Percentiles rank a stretch among this genome's conserved stretches.
Conservation (phyloP, 805 yeast species). For the Pichia eremophila region DNA sequence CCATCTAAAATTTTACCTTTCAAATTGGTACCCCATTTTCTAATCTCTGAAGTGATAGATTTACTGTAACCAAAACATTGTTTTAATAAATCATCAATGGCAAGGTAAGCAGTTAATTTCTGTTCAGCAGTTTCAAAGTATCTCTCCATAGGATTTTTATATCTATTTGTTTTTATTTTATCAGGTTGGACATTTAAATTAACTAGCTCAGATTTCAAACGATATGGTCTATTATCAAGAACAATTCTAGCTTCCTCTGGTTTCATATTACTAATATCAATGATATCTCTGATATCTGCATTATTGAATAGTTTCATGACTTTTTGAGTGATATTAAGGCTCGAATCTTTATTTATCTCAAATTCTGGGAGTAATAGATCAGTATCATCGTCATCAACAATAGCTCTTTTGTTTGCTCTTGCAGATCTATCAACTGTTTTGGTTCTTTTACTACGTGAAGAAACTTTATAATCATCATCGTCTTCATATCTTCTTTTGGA, state of each 20-base stretch:
- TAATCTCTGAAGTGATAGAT: conserved; percentile 60
- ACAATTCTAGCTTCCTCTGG: conserved; percentile 57
- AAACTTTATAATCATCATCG: conserved; percentile 31
- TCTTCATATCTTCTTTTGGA: conserved; percentile 36
- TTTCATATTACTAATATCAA: conserved; percentile 68
- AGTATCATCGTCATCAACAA: conserved; percentile 23
- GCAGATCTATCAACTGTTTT: background rate
- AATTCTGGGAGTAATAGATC: conserved; percentile 23
- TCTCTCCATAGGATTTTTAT: conserved; percentile 47
- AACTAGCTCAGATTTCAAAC: conserved; percentile 48
- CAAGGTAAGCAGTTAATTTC: conserved; percentile 80
- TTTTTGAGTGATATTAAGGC: conserved; percentile 46
- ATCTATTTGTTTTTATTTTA: conserved; percentile 8
- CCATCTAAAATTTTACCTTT: conserved; percentile 43
- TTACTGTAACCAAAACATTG: conserved; percentile 74
- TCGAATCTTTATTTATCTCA: conserved; percentile 19
- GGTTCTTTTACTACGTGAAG: background rate
- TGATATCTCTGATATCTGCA: conserved; percentile 64
- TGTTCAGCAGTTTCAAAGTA: conserved; percentile 60
- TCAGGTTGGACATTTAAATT: conserved; percentile 39
- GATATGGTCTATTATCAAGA: conserved; percentile 63
- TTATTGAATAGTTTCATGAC: conserved; percentile 70
- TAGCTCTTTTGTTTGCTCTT: conserved; percentile 10
- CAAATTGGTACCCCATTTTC: conserved; percentile 80
- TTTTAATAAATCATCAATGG: conserved; percentile 85